A percentile compares a stretch with the other conserved stretches of the same genome.
These are phyloP conservation scores for Pseudopithomyces chartarum DNA, from an alignment of 2,329 filamentous ascomycete genomes.

Conservation along the genomic window DNA sequence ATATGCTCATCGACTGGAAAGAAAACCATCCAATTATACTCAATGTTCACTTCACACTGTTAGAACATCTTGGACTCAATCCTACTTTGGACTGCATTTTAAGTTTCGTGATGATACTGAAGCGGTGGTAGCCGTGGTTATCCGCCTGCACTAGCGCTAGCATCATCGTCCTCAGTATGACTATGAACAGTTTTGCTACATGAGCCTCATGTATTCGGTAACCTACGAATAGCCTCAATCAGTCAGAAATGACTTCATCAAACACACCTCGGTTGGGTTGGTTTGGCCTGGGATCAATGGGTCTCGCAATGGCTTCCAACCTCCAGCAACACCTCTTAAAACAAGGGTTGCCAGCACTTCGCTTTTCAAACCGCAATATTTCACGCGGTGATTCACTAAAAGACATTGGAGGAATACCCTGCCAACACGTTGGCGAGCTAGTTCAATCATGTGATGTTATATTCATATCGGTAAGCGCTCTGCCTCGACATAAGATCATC, in stretches of 20 bases:
- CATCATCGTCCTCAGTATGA: slow-evolving; percentile 41
- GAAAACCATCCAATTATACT: neutral
- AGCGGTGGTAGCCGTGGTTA: slow-evolving; percentile 1
- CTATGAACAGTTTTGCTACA: neutral
- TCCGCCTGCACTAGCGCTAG: neutral
- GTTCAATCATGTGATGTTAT: slow-evolving; percentile 26
- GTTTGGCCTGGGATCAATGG: slow-evolving; percentile 59
- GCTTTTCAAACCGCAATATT: slow-evolving; percentile 56
- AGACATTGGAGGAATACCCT: slow-evolving; percentile 23
- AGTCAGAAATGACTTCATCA: slow-evolving; percentile 13
- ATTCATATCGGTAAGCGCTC: slow-evolving; percentile 40
- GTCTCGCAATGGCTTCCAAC: slow-evolving; percentile 56
- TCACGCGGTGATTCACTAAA: slow-evolving; percentile 49
- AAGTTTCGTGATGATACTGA: neutral
- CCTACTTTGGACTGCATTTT: neutral
- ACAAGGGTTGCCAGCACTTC: slow-evolving; percentile 30
- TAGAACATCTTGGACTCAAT: no score
- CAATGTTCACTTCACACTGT: no score
- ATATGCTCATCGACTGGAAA: neutral
- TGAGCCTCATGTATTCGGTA: neutral
- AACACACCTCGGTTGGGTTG: slow-evolving; percentile 19
- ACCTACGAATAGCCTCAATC: neutral
- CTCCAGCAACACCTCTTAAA: slow-evolving; percentile 50
- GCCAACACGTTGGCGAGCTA: slow-evolving; percentile 21
- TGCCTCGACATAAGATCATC: neutral